Percentiles rank a stretch among this genome's conserved stretches.
Conservation (phyloP, 106 monocot species). For the Apostasia ramifera region DNA sequence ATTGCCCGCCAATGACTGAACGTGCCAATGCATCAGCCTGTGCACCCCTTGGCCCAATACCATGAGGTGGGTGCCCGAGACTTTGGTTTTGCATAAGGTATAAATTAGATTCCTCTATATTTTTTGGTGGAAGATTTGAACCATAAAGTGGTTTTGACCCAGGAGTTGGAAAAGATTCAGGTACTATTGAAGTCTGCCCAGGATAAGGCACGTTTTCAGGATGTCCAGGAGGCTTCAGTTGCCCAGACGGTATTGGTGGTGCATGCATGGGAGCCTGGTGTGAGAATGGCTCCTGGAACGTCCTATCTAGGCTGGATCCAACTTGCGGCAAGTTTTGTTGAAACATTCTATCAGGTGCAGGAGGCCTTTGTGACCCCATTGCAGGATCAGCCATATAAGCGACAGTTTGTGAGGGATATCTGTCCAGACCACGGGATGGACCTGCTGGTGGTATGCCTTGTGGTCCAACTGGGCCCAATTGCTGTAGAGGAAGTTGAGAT, state of each 20-base stretch:
- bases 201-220: constrained; percentile 27
- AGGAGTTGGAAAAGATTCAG: constrained; percentile 12
- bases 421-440: constrained; percentile 10
- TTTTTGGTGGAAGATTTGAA: constrained; percentile 5
- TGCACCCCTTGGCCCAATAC: constrained; percentile 10
- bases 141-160: constrained; percentile 7
- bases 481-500: constrained; percentile 18
- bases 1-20: constrained; percentile 19
- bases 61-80: constrained; percentile 14
- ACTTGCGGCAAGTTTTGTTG: constrained; percentile 27
- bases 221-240: constrained; percentile 32
- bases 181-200: neutral
- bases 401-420: constrained; percentile 15
- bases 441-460: constrained; percentile 16
- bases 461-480: constrained; percentile 9
- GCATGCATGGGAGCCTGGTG: constrained; percentile 21
- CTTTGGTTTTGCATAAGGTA: constrained; percentile 9
- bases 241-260: constrained; percentile 18
- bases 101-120: constrained; percentile 4
- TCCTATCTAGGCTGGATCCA: constrained; percentile 25
- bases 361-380: constrained; percentile 25
- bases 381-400: constrained; percentile 17
- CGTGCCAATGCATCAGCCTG: constrained; percentile 21
- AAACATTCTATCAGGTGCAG: constrained; percentile 27
- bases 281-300: constrained; percentile 16